Conservation (phyloP, 805 yeast species). For the Metschnikowia borealis region DNA sequence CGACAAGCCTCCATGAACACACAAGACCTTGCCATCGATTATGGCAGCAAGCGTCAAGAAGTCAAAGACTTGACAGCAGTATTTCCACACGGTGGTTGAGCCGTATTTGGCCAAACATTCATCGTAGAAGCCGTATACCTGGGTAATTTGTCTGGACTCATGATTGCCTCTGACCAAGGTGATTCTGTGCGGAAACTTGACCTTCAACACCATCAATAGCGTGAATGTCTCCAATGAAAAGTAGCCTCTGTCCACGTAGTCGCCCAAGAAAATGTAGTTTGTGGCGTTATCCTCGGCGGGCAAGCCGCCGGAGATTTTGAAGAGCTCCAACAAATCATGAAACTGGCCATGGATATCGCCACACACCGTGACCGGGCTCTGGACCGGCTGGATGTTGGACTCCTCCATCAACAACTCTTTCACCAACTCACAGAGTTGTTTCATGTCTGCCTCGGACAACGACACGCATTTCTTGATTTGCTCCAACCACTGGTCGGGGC, state of each 20-base stretch:
- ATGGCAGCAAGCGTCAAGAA: conserved; percentile 92
- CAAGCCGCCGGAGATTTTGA: conserved; percentile 87
- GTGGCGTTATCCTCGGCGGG: conserved; percentile 69
- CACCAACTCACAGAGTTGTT: conserved; percentile 90
- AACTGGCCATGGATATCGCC: conserved; percentile 99
- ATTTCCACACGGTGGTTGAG: conserved; percentile 92
- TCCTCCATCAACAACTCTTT: conserved; percentile 95
- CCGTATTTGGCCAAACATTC: conserved; percentile 93
- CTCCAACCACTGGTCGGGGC: conserved; percentile 96
- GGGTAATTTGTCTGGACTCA: conserved; percentile 96
- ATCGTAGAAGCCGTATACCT: conserved; percentile 96
- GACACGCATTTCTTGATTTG: conserved; percentile 87
- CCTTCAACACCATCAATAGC: conserved; percentile 86
- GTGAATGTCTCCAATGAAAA: conserved; percentile 93
- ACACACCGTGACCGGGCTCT: conserved; percentile 90
- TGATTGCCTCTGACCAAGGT: conserved; percentile 97
- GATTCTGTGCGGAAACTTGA: conserved; percentile 76
- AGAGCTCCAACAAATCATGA: conserved; percentile 87
- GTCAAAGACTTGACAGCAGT: conserved; percentile 94
- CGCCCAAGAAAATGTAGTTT: conserved; percentile 82
- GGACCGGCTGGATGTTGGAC: conserved; percentile 90
- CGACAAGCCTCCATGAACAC: conserved; percentile 96
- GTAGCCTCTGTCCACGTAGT: conserved; percentile 97
- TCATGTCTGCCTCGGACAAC: conserved; percentile 89
- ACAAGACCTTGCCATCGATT: conserved; percentile 87